These are phyloP conservation scores for Aureobasidium sp. DNA, from an alignment of 2,329 filamentous ascomycete species.

Conservation along the genomic window DNA sequence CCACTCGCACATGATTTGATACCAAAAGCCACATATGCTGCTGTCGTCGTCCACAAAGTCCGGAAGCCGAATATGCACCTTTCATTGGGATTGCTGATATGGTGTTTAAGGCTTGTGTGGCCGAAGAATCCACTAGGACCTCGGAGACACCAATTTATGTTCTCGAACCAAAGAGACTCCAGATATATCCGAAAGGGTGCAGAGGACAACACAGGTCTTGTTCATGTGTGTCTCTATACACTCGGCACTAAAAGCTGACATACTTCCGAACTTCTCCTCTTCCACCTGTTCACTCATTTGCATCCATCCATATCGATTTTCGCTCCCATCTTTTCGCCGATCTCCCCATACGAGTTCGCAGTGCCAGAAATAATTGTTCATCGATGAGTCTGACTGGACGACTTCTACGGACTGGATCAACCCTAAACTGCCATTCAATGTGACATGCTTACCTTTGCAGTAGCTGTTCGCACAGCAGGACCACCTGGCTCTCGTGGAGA, in stretches of 20 bases:
- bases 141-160: background rate
- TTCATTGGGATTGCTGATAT: background rate
- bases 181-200: background rate
- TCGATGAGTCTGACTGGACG: background rate
- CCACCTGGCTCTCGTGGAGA: background rate
- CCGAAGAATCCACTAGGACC: background rate
- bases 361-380: background rate
- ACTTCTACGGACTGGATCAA: background rate
- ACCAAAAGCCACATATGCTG: background rate
- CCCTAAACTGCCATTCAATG: background rate
- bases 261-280: background rate
- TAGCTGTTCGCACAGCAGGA: background rate
- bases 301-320: background rate
- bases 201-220: background rate
- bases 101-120: background rate
- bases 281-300: background rate
- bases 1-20: too few relatives aligned
- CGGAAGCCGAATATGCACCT: background rate
- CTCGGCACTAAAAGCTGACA: background rate
- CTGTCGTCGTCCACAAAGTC: background rate
- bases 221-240: background rate
- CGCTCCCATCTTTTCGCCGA: background rate
- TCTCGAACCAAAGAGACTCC: background rate
- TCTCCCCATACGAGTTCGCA: too few relatives aligned
- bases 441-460: background rate